A percentile compares a stretch with the other conserved stretches of the same genome.
Evolutionary conservation across 371 early-diverging fungal species (phyloP).

Genomic region (Actinomortierella ambigua): DNA sequence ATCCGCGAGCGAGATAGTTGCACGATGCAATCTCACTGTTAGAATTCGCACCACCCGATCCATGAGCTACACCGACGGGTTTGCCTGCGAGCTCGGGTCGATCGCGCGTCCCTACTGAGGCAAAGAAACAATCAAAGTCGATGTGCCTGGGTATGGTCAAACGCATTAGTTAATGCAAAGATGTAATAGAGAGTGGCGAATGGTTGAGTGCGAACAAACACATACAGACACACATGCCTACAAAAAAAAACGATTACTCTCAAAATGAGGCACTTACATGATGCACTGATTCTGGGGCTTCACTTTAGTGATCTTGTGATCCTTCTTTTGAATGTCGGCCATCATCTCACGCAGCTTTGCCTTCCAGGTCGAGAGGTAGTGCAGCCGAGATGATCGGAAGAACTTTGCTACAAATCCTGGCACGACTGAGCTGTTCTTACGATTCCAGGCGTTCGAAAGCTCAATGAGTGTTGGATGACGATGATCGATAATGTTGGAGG

Average conservation of each 20-base stretch:
- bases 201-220: background rate
- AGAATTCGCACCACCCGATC: conserved; percentile 39
- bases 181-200: too few relatives aligned
- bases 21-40: conserved; percentile 69
- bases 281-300: conserved; percentile 9
- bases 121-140: conserved; percentile 96
- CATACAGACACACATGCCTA: background rate
- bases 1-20: conserved; percentile 80
- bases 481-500: conserved; percentile 2
- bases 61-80: conserved; percentile 63
- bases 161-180: too few relatives aligned
- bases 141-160: too few relatives aligned
- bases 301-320: background rate
- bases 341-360: conserved; percentile 70
- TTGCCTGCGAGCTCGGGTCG: conserved; percentile 64
- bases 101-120: conserved; percentile 74
- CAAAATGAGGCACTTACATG: conserved; percentile 8
- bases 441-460: conserved; percentile 51
- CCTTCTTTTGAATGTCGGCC: conserved; percentile 46
- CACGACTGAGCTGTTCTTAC: conserved; percentile 48
- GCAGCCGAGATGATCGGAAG: conserved; percentile 82
- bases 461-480: conserved; percentile 41
- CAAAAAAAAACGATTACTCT: background rate
- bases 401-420: conserved; percentile 78
- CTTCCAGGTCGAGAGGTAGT: conserved; percentile 85